Evolutionary conservation across 2,329 filamentous ascomycete species (phyloP).

Genomic region (Septoria petroselini): DNA sequence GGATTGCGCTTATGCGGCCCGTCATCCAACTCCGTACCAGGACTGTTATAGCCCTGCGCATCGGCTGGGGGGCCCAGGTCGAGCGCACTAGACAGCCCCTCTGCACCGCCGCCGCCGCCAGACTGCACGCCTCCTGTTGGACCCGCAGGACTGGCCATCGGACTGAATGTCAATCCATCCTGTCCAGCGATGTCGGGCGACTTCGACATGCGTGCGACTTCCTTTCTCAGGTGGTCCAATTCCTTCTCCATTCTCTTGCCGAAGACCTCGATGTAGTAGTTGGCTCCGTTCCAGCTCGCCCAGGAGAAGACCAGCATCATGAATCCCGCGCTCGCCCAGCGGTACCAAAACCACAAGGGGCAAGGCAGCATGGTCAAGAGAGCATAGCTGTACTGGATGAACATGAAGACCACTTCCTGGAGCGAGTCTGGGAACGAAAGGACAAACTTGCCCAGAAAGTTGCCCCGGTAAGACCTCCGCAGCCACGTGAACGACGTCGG

Average conservation of each 20-base stretch:
- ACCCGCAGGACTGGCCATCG: constrained; percentile 30
- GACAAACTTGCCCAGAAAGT: constrained; percentile 82
- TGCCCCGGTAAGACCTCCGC: constrained; percentile 82
- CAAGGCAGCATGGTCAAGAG: constrained; percentile 91
- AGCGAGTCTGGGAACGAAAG: constrained; percentile 69
- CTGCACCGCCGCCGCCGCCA: constrained; percentile 18
- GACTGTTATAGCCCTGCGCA: constrained; percentile 9
- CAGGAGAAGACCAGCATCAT: constrained; percentile 81
- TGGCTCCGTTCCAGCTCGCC: constrained; percentile 96
- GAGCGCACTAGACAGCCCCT: constrained; percentile 28
- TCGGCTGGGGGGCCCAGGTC: constrained; percentile 35
- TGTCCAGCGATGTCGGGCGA: constrained; percentile 32
- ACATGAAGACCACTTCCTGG: constrained; percentile 90
- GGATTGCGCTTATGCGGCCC: constrained; percentile 7
- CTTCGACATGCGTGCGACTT: constrained; percentile 55
- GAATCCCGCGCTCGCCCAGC: constrained; percentile 73
- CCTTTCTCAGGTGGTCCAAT: constrained; percentile 79
- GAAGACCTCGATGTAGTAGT: constrained; percentile 97
- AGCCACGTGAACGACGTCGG: constrained; percentile 98
- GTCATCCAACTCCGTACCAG: constrained; percentile 9
- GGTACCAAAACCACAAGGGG: constrained; percentile 89
- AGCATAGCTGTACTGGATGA: constrained; percentile 90
- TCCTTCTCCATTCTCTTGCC: constrained; percentile 96
- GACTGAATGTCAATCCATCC: constrained; percentile 25
- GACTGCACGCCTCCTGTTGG: constrained; percentile 18